Conservation (phyloP, 2,329 filamentous ascomycete genomes). For the Ceratocystis cacaofunesta region DNA sequence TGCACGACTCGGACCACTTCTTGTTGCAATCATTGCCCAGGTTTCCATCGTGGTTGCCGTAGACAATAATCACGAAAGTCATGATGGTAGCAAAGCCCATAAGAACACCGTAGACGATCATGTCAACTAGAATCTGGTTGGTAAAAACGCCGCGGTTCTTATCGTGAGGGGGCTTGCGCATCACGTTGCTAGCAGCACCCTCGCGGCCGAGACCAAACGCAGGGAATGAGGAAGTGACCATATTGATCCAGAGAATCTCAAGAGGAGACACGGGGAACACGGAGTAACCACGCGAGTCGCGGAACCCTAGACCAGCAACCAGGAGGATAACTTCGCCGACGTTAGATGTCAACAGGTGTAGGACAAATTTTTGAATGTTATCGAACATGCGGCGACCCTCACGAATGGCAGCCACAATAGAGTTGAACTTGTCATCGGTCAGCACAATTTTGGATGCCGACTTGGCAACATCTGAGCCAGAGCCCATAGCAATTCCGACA, state of each 20-base stretch:
- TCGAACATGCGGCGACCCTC: conserved; percentile 76
- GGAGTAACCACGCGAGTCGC: conserved; percentile 54
- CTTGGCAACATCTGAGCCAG: conserved; percentile 74
- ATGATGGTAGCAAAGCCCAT: conserved; percentile 55
- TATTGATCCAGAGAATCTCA: conserved; percentile 87
- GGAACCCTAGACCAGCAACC: conserved; percentile 68
- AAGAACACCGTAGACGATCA: conserved; percentile 63
- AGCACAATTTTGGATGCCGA: conserved; percentile 69
- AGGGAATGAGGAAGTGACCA: conserved; percentile 76
- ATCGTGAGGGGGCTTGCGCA: conserved; percentile 65
- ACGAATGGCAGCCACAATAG: conserved; percentile 67
- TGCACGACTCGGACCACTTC: conserved; percentile 38
- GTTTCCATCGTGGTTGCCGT: conserved; percentile 38
- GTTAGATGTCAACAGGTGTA: conserved; percentile 67
- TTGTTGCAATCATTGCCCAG: conserved; percentile 52
- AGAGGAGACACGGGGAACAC: conserved; percentile 78
- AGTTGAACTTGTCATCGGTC: conserved; percentile 79
- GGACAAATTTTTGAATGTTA: conserved; percentile 77
- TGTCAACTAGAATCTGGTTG: conserved; percentile 61
- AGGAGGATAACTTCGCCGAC: conserved; percentile 71
- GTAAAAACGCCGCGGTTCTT: conserved; percentile 57
- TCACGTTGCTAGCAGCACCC: conserved; percentile 57
- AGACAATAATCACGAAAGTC: conserved; percentile 51
- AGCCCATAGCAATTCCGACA: conserved; percentile 84
- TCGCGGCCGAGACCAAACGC: conserved; percentile 82